phyloP scores from a whole-genome alignment of 2,329 filamentous ascomycete genomes.

The Cytospora paraplurivora region DNA sequence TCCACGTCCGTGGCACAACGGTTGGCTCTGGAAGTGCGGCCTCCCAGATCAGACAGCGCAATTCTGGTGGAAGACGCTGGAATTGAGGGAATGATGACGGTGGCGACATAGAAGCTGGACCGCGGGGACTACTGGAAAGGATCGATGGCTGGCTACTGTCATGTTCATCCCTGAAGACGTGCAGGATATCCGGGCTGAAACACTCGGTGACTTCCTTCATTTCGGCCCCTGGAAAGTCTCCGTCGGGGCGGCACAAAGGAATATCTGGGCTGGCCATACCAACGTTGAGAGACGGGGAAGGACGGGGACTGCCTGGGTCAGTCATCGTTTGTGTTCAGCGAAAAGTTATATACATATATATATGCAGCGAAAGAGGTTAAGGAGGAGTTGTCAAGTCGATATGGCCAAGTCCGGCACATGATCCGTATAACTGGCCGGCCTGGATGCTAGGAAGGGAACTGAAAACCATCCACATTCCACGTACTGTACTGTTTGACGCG shows the following conservation, averaged over 20 bases:
- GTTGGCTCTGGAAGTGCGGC: conserved; percentile 23
- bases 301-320: background rate
- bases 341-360: too few species aligned
- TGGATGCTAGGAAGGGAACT: background rate
- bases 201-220: conserved; percentile 6
- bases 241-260: background rate
- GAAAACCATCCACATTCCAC: background rate
- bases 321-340: background rate
- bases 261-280: background rate
- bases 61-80: conserved; percentile 12
- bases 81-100: conserved; percentile 20
- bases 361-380: background rate
- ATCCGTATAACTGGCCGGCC: background rate
- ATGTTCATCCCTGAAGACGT: conserved; percentile 20
- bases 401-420: background rate
- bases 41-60: conserved; percentile 28
- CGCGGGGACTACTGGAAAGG: background rate
- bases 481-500: background rate
- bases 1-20: conserved; percentile 26
- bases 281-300: background rate
- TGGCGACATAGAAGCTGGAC: background rate
- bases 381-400: background rate
- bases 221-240: background rate
- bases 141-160: background rate
- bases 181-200: conserved; percentile 25